phyloP scores from a whole-genome alignment of 2,329 filamentous ascomycete species.

The Albophoma yamanashiensis region DNA sequence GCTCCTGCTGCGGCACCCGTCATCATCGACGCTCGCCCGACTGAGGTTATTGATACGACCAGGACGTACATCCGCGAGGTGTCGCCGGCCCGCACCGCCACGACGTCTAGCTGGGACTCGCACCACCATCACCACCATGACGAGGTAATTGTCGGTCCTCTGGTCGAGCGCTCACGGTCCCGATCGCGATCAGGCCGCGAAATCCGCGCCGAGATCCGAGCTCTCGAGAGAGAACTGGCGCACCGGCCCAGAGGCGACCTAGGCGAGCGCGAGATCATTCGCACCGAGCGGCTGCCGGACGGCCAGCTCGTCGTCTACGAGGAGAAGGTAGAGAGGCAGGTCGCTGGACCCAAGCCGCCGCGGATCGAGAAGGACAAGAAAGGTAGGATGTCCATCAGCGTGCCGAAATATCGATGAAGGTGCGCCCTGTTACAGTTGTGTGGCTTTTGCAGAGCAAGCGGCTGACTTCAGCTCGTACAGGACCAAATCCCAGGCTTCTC shows the following conservation, averaged over 20 bases:
- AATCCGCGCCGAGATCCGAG: conserved; percentile 61
- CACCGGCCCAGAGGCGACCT: conserved; percentile 23
- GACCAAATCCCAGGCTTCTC: conserved; percentile 51
- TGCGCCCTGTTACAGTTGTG: conserved; percentile 24
- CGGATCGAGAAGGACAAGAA: conserved; percentile 82
- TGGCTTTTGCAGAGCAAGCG: conserved; percentile 8
- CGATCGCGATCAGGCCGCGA: conserved; percentile 45
- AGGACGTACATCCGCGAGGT: conserved; percentile 37
- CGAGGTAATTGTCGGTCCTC: conserved; percentile 14
- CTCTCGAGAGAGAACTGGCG: conserved; percentile 46
- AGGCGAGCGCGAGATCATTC: conserved; percentile 41
- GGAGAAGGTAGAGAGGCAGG: conserved; percentile 44
- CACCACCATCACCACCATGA: conserved; percentile 18
- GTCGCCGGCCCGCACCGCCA: conserved; percentile 33
- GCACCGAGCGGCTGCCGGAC: conserved; percentile 45
- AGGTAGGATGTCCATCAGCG: conserved; percentile 88
- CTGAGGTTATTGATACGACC: conserved; percentile 34
- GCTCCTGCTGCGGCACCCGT: conserved; percentile 17
- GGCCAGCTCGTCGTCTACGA: conserved; percentile 55
- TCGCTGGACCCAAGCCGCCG: conserved; percentile 44
- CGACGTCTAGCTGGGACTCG: conserved; percentile 22
- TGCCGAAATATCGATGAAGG: conserved; percentile 58
- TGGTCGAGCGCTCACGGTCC: conserved; percentile 29
- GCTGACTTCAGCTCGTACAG: conserved; percentile 32
- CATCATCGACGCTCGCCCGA: conserved; percentile 16